Evolutionary conservation across 2,329 filamentous ascomycete species (phyloP), one percentile per base, ranked within the genome.

Genomic region (Fusarium pseudocircinatum): DNA sequence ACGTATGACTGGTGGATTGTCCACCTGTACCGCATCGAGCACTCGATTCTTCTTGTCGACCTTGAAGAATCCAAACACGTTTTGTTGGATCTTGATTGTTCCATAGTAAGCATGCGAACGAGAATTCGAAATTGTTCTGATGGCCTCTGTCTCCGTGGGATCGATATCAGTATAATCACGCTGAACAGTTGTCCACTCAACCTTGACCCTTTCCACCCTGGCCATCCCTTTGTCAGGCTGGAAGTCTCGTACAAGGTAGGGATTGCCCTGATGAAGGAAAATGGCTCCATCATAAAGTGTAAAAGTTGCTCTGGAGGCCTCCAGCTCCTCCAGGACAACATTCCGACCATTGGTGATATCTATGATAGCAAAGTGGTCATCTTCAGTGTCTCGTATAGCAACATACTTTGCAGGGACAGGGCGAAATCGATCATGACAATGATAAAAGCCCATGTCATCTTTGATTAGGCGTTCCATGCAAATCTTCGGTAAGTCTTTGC

Each of bases 51-150:
- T 92, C 79, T 92, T 93, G 82, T 98, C 95, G n/a, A 98, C 85
- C 80, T 98, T 98, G 88, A 98, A 98, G 85, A 96, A 99, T 4
- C 96, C 96, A 80, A 97, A 98, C 4, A 99, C 95, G 36, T 94
- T 92, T 74, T 96, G 93, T 72, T 92, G 90, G 78, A 98, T 95
- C 77, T 93, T 92, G 79, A 99, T 96, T 0, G 90, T 85, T 40
- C 96, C 96, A 79, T 94, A 95, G 83, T 94, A 98, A 2, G 95
- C 96, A 69, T 90, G 88, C 0, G 88, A 93, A 7, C 86, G 82
- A 0, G 90, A 92, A 2, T 84, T 85, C 1, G 82, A 74, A 42
- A 98, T 93, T 24, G 87, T 88, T 13, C 94, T 91, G 72, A 97
- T 95, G 6, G 92, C 92, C 83, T 98, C 94, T 0, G 94, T 98